Conservation (phyloP, 768 basidiomycete genomes). For the Suillus tomentosus region DNA sequence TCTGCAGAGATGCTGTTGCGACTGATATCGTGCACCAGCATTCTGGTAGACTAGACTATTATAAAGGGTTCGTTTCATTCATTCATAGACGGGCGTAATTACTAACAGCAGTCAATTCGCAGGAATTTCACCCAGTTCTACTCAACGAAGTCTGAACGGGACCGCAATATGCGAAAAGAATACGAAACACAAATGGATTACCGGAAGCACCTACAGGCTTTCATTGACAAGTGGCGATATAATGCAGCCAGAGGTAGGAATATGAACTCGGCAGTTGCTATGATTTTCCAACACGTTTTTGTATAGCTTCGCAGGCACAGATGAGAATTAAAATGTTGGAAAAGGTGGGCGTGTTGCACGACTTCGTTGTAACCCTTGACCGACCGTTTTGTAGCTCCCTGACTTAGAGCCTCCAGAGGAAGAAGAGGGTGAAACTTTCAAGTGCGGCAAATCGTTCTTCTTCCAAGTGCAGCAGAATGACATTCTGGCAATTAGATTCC, state of each 20-base stretch:
- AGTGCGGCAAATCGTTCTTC: constrained; percentile 41
- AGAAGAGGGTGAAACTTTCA: constrained; percentile 93
- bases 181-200: constrained; percentile 97
- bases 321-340: constrained; percentile 76
- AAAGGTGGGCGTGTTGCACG: constrained; percentile 48
- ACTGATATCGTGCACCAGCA: constrained; percentile 99
- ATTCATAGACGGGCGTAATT: background rate
- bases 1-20: constrained; percentile 82
- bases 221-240: constrained; percentile 98
- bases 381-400: constrained; percentile 59
- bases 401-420: constrained; percentile 91
- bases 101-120: constrained; percentile 13
- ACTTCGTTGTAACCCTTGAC: background rate
- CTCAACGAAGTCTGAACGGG: constrained; percentile 95
- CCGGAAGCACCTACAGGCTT: constrained; percentile 92
- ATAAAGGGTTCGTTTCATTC: constrained; percentile 73
- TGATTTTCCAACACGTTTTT: constrained; percentile 10
- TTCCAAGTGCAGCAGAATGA: constrained; percentile 7
- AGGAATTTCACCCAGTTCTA: constrained; percentile 99
- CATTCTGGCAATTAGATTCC: constrained; percentile 57
- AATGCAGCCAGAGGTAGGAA: constrained; percentile 86
- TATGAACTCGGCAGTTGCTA: background rate
- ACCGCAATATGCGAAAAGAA: constrained; percentile 88
- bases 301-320: constrained; percentile 82
- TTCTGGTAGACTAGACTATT: constrained; percentile 90